These are phyloP conservation scores for Paraphoma chrysanthemicola DNA, from an alignment of 2,329 filamentous ascomycete species.

Conservation along the genomic window DNA sequence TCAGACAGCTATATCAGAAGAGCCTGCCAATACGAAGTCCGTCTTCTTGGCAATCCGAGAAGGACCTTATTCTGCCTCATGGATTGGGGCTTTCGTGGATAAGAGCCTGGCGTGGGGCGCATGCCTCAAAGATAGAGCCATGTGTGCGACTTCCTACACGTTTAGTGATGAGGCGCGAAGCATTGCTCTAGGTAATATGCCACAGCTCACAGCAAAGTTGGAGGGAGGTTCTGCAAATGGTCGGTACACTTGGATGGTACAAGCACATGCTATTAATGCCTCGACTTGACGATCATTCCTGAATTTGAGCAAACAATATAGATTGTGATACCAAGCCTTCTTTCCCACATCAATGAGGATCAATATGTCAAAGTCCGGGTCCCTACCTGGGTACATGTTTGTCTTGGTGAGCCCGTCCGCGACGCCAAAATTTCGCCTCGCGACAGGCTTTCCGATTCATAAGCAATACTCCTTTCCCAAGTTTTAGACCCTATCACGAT, in stretches of 20 bases:
- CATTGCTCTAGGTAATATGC: constrained; percentile 16
- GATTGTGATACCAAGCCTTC: not conserved
- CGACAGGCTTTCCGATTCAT: too few species aligned
- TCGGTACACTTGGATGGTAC: constrained; percentile 22
- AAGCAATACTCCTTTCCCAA: too few species aligned
- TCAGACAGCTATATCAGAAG: not conserved
- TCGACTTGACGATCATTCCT: not conserved
- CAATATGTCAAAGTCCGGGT: too few species aligned
- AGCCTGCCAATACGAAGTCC: not conserved
- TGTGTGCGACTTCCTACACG: constrained; percentile 13
- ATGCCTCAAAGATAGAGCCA: constrained; percentile 31
- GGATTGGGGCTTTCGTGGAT: constrained; percentile 23
- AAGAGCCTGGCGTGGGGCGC: constrained; percentile 31
- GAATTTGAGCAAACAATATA: not conserved
- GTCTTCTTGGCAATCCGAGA: constrained; percentile 27
- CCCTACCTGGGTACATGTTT: too few species aligned
- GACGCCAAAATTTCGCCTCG: too few species aligned
- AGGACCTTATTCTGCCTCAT: constrained; percentile 18
- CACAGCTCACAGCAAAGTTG: constrained; percentile 8
- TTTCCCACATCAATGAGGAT: not conserved
- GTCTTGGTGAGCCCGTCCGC: too few species aligned
- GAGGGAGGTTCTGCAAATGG: constrained; percentile 20
- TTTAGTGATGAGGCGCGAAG: constrained; percentile 21
- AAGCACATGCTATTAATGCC: not conserved
- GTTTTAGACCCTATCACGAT: too few species aligned